Percentiles rank a stretch among this genome's conserved stretches.
phyloP scores from a whole-genome alignment of 345 rosid species.

The Rhodamnia rubescens region DNA sequence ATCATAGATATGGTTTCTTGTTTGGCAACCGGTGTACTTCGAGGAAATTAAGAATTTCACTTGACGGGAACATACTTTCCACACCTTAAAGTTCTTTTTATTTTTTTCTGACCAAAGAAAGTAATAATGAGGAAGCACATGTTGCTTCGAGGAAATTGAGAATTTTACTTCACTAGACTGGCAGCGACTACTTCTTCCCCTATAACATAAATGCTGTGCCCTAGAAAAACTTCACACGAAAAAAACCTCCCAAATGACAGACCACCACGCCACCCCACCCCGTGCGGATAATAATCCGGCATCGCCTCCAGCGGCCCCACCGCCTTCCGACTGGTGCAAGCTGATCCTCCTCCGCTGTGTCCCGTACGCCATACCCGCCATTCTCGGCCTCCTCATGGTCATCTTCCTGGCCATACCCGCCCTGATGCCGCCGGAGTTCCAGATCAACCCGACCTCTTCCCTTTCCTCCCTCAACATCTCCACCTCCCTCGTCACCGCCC shows the following conservation, averaged over 20 bases:
- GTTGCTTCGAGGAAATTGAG: no score
- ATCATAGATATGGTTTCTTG: no score
- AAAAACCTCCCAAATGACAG: background rate
- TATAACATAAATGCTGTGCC: background rate
- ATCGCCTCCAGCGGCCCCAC: background rate
- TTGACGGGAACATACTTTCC: no score
- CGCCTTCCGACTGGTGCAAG: fast-evolving
- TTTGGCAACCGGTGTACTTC: no score
- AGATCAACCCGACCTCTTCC: background rate
- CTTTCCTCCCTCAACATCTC: background rate
- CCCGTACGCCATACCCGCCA: background rate
- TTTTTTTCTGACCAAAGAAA: no score
- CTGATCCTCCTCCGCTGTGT: background rate
- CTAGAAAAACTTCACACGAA: background rate
- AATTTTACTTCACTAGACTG: no score
- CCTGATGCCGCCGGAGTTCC: background rate
- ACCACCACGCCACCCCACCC: background rate
- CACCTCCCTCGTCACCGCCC: background rate
- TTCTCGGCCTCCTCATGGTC: background rate
- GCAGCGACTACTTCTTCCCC: no score
- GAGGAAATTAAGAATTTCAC: no score
- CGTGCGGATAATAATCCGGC: background rate
- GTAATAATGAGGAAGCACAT: no score
- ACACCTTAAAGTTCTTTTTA: no score
- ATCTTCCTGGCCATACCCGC: background rate